Evolutionary conservation across 106 monocot species (phyloP).

Genomic region (Alisma plantagoaquatica): DNA sequence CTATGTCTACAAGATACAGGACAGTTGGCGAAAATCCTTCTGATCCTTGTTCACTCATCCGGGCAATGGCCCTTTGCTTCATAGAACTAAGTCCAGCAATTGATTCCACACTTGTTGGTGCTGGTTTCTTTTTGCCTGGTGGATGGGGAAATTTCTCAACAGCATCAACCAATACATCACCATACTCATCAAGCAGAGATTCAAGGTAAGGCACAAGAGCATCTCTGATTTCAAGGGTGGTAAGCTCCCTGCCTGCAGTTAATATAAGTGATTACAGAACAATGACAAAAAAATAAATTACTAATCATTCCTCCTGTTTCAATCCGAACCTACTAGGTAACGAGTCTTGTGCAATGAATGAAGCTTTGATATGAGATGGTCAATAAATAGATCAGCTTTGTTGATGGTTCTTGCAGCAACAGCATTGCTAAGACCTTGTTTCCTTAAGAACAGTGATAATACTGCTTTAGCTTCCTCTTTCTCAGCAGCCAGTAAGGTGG

Average conservation of each 20-base stretch:
- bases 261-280: not conserved
- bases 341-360: constrained; percentile 72
- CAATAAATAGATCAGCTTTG: constrained; percentile 76
- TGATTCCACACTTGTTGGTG: constrained; percentile 2
- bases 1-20: constrained; percentile 71
- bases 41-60: constrained; percentile 30
- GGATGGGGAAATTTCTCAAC: constrained; percentile 79
- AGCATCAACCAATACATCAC: constrained; percentile 40
- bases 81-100: constrained; percentile 18
- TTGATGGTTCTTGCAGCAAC: constrained; percentile 76
- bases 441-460: constrained; percentile 65
- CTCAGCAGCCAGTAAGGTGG: constrained; percentile 66
- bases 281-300: constrained; percentile 2
- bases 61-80: constrained; percentile 67
- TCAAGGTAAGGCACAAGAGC: constrained; percentile 69
- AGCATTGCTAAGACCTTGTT: constrained; percentile 80
- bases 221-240: constrained; percentile 91
- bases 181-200: constrained; percentile 59
- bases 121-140: constrained; percentile 29
- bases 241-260: constrained; percentile 78
- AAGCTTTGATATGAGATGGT: constrained; percentile 85
- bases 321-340: constrained; percentile 86
- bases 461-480: constrained; percentile 96
- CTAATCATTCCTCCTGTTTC: constrained; percentile 6
- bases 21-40: constrained; percentile 52